Base-by-base conservation (phyloP, 345 rosid species). In the Turnera subulata region DNA sequence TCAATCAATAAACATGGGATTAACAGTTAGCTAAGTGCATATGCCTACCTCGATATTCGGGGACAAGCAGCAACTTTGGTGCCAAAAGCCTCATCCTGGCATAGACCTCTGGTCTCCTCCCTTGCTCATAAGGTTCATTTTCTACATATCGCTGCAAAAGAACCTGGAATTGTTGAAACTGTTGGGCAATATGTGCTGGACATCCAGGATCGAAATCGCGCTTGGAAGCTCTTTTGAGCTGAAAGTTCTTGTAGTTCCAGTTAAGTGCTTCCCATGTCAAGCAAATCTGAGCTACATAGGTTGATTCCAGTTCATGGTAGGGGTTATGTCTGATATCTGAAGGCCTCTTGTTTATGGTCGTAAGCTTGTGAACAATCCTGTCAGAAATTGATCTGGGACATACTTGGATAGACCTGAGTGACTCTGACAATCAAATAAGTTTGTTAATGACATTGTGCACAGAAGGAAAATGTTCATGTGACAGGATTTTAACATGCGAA, bases 111-210 rank as follows among this genome's bases (percentile, higher is more conserved):
- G 96, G 97, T 45, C 97, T 71, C 26, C 96, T 46, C 51, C 99
- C 99, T 54, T 94, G 95, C 68, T 94, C 97, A 22, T 88, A 94
- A 20, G 97, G 97, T 76, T 94, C 99, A 35, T 94, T 94, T 65
- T 94, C 97, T 0, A 88, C 55, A 55, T 88, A 94, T 11, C 97
- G 70, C 67, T 94, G 99, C 59, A 94, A 73, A 32, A 94, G 84
- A 58, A 90, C 96, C 26, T 84, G 99, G 63, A 94, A 94, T 59
- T 84, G 95, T 72, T 92, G 99, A 52, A 94, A 90, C 47, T 89
- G 96, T 55, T 90, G 96, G 0, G 95, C 99, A 1, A 94, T 60
- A 47, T 15, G 71, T 0, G 90, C 96, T 0, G 95, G 95, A 70
- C 96, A 90, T 17, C 94, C 97, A 0, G 70, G 69, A 62, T 90